phyloP scores from a whole-genome alignment of 1,139 yeast genomes.

The Zygosaccharomyces sapae region DNA sequence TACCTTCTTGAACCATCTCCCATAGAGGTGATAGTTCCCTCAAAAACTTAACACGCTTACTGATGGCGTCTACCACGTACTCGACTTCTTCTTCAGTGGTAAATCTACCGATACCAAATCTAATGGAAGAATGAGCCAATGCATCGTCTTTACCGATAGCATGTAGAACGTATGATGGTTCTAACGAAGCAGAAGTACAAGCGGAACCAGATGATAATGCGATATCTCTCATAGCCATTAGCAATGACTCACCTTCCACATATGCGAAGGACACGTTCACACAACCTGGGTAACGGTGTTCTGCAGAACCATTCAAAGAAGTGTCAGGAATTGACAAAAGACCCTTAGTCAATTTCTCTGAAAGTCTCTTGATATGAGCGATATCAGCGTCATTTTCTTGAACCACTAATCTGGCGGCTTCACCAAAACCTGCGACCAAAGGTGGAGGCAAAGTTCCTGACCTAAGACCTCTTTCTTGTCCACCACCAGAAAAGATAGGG shows the following conservation, averaged over 20 bases:
- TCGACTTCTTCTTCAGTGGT: conserved; percentile 96
- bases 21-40: conserved; percentile 93
- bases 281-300: conserved; percentile 81
- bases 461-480: conserved; percentile 97
- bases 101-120: conserved; percentile 96
- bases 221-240: conserved; percentile 96
- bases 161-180: conserved; percentile 93
- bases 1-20: conserved; percentile 99
- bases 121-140: conserved; percentile 91
- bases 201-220: conserved; percentile 98
- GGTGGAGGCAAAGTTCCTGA: conserved; percentile 98
- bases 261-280: conserved; percentile 95
- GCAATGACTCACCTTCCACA: conserved; percentile 93
- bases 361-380: conserved; percentile 62
- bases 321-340: conserved; percentile 83
- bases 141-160: conserved; percentile 99
- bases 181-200: conserved; percentile 96
- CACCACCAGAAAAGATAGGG: conserved; percentile 95
- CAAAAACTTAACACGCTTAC: conserved; percentile 83
- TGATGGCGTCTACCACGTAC: conserved; percentile 82
- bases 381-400: conserved; percentile 73
- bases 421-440: conserved; percentile 92
- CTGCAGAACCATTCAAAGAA: conserved; percentile 78
- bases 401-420: conserved; percentile 82
- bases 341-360: conserved; percentile 68